Evolutionary conservation across 805 yeast species (phyloP).

Genomic region (Candida multigemmis): DNA sequence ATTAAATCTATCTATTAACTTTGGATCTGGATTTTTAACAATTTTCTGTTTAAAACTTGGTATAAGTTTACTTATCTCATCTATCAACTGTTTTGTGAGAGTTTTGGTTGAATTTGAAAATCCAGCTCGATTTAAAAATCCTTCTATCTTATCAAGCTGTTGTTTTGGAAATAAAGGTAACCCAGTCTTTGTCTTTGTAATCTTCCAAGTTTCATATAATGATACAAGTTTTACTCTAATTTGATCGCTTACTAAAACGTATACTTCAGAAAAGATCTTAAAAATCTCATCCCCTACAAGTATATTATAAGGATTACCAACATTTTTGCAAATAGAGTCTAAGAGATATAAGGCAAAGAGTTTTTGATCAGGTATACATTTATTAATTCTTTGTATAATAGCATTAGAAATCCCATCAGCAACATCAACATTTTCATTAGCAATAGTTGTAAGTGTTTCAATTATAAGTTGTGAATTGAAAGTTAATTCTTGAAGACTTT

Average conservation of each 20-base stretch:
- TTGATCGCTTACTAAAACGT: conserved; percentile 69
- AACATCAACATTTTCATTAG: conserved; percentile 71
- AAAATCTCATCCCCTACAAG: conserved; percentile 63
- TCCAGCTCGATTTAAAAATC: conserved; percentile 41
- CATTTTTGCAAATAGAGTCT: conserved; percentile 86
- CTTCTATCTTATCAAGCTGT: conserved; percentile 64
- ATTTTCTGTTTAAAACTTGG: conserved; percentile 35
- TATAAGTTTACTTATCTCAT: conserved; percentile 27
- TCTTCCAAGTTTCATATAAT: conserved; percentile 84
- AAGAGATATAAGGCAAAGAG: conserved; percentile 75
- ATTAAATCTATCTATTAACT: conserved; percentile 33
- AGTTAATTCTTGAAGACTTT: conserved; percentile 67
- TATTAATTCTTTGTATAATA: conserved; percentile 63
- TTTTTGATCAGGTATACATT: conserved; percentile 76
- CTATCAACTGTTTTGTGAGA: conserved; percentile 11
- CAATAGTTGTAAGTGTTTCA: conserved; percentile 72
- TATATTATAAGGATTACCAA: conserved; percentile 84
- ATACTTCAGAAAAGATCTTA: conserved; percentile 65
- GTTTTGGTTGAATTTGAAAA: conserved; percentile 2
- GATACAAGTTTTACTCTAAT: conserved; percentile 60
- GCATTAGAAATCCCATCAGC: conserved; percentile 75
- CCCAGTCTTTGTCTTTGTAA: conserved; percentile 51
- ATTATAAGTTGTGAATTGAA: conserved; percentile 88
- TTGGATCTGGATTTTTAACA: conserved; percentile 24
- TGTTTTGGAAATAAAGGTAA: conserved; percentile 64